Conservation (phyloP, 352 stramenopile species). For the Pythium rishiriense region DNA sequence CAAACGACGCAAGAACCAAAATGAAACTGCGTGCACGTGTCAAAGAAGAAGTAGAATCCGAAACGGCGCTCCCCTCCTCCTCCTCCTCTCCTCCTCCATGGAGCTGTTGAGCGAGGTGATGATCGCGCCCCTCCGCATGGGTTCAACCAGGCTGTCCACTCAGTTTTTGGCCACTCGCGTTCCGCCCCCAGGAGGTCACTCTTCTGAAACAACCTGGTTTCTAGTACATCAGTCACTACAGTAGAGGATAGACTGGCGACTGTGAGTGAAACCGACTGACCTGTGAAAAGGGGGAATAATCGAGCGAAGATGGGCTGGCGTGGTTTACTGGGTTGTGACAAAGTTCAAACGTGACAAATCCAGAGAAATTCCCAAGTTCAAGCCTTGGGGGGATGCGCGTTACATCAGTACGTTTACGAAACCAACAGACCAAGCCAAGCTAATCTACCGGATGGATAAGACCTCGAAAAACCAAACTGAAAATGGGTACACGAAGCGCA, state of each 20-base stretch:
- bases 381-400: not conserved
- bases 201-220: too few species aligned
- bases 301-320: not conserved
- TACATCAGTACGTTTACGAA: not conserved
- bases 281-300: not conserved
- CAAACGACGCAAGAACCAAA: not conserved
- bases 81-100: too few species aligned
- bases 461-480: not conserved
- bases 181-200: not conserved
- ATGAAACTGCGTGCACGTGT: too few species aligned
- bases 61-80: too few species aligned
- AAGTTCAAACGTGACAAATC: not conserved
- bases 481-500: not conserved
- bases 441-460: not conserved
- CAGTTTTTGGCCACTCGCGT: not conserved
- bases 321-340: not conserved
- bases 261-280: too few species aligned
- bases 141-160: conserved; percentile 1
- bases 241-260: too few species aligned
- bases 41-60: not conserved
- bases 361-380: not conserved
- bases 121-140: not conserved
- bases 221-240: too few species aligned
- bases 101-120: not conserved
- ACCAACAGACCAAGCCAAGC: not conserved